phyloP scores from a whole-genome alignment of 805 yeast species.

The Ascoidea tarda region DNA sequence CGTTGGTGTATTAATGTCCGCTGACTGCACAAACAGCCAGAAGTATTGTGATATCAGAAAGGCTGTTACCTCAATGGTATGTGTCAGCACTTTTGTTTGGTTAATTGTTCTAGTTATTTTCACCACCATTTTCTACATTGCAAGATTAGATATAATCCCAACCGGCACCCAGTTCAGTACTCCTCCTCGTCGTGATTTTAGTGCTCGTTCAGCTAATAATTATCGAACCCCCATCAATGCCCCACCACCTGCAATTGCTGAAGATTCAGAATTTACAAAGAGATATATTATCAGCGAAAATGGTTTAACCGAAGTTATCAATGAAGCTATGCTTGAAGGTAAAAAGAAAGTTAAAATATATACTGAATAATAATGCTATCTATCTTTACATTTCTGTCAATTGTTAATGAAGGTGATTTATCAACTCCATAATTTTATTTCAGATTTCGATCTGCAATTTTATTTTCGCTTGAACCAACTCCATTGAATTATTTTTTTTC shows the following conservation, averaged over 20 bases:
- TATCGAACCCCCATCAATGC: not conserved
- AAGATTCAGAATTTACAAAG: conserved; percentile 1
- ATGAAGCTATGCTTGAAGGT: conserved; percentile 3
- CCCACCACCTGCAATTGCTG: not conserved
- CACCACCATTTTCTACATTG: conserved; percentile 8
- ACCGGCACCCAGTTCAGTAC: conserved; percentile 1
- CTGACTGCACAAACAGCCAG: conserved; percentile 3
- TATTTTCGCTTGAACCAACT: too few relatives aligned
- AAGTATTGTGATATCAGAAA: conserved; percentile 7
- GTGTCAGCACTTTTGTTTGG: conserved; percentile 9
- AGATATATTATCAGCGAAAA: conserved; percentile 8
- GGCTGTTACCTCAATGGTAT: conserved; percentile 9
- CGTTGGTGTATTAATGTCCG: conserved; percentile 4
- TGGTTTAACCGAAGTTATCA: conserved; percentile 6
- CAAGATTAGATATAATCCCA: conserved; percentile 7
- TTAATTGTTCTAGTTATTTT: conserved; percentile 8
- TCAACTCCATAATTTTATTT: too few relatives aligned
- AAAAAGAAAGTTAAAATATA: conserved; percentile 5
- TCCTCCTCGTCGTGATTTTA: not conserved
- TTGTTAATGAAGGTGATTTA: too few relatives aligned
- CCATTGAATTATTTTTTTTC: too few relatives aligned
- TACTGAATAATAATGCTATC: not conserved
- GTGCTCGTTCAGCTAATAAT: not conserved
- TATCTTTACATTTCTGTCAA: too few relatives aligned
- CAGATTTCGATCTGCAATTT: too few relatives aligned